A percentile compares a stretch with the other conserved stretches of the same genome.
These are phyloP conservation scores for Euclidium syriacum DNA, from an alignment of 345 rosid species.

Conservation along the genomic window DNA sequence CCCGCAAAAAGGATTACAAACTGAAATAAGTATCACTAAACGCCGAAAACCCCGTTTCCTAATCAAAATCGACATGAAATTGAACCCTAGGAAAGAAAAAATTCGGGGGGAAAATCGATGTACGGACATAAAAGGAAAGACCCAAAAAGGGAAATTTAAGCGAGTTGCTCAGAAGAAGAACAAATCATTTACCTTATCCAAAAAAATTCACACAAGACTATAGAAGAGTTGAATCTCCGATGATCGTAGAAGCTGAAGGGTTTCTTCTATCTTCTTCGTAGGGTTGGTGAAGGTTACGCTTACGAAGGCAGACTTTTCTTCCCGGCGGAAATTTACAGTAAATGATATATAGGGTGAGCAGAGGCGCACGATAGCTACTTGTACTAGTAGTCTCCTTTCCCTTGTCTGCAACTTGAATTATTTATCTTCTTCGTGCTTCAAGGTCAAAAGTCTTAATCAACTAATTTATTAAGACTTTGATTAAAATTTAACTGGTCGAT, in stretches of 20 bases:
- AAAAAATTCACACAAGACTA: not conserved
- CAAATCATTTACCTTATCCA: not conserved
- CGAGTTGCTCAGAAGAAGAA: not conserved
- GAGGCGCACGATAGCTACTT: constrained; percentile 27
- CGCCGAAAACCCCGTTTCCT: not conserved
- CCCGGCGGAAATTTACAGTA: constrained; percentile 35
- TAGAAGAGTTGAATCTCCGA: not conserved
- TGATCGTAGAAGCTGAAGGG: not conserved
- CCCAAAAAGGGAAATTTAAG: not conserved
- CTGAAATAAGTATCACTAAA: not conserved
- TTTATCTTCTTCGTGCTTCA: not conserved
- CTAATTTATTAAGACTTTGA: not conserved
- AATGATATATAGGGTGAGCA: constrained; percentile 6
- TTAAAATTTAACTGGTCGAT: not conserved
- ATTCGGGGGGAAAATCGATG: not conserved
- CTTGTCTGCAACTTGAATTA: constrained; percentile 9
- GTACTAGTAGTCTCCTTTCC: not conserved
- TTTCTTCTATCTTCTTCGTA: constrained; percentile 6
- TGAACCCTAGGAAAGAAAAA: not conserved
- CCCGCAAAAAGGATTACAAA: constrained; percentile 12
- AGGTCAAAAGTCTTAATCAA: constrained; percentile 10
- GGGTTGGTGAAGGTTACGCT: constrained; percentile 16
- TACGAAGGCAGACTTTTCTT: constrained; percentile 25
- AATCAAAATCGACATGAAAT: not conserved
- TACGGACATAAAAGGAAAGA: not conserved